Evolutionary conservation across 306 rosid species (phyloP), one percentile per base, ranked within the genome.

Genomic region (Trifolium dubium): DNA sequence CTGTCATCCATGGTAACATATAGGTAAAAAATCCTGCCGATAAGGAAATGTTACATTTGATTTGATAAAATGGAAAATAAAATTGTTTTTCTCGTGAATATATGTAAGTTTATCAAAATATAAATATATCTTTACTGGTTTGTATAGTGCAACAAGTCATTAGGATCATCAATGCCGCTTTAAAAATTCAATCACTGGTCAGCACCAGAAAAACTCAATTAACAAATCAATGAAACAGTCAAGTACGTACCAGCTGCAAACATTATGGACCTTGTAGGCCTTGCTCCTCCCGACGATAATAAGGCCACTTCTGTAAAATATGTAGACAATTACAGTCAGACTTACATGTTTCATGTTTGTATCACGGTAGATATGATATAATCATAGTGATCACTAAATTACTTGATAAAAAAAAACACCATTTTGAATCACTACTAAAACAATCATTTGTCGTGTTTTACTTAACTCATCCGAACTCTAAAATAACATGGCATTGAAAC

Each of bases 21-120:
- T 54, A 77, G 74, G 74, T 53, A 67, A 82, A 63, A 19, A 84
- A 30, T 74, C 92, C 96, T 90, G 83, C 80, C 69, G 37, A 80
- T 72, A 32, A 29, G 19, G 11, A 46, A 18, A 53, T 71, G 31
- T 77, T 15, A 60, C 34, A 59, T 59, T 56, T 32, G 50, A 44
- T 34, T 63, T 77, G 47, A 47, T 55, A 65, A 75, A 37, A 59
- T 19, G 40, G 18, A 32, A 41, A 15, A 40, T 29, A 11, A 28
- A 13, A 35, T 29, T 29, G 3, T 28, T 23, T 29, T 4, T 28
- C 15, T 11, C 39, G 29, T 29, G 8, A 58, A 29, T 58, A 31
- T 43, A 8, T 54, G 3, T 8, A 60, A 60, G 15, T 60, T 10
- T 14, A 5, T 19, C 3, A 23, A 23, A 23, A 23, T 23, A 0